Evolutionary conservation across 768 basidiomycete species (phyloP), one percentile per base, ranked within the genome.

Genomic region (Pholiota conissans): DNA sequence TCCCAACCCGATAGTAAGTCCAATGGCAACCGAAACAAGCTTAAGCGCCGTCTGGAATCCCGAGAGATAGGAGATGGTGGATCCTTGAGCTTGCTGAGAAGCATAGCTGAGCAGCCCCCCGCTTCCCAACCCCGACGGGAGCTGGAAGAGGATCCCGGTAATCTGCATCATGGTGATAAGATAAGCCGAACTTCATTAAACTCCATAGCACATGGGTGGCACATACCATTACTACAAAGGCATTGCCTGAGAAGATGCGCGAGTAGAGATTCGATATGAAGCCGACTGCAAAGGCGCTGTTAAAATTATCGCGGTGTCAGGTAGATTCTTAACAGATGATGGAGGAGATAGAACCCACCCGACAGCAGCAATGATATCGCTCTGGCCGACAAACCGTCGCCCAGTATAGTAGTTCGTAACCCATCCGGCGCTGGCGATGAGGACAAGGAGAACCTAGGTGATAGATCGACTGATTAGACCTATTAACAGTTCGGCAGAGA

Each of bases 141-240:
- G 79, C 72, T 94, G 93, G 74, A 93, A 90, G 14, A 93, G 77
- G 48, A 94, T 89, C 22, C 89, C 91, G 0, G 88, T 90, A 61
- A 90, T 86, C 75, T 78, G 20, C 28, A 29, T 24, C 18, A 9
- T 11, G 55, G 74, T 49, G 30, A 37, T 8, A 6, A 32, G 16
- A 10, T 14, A 16, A n/a, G 46, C 16, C 51, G 46, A 29, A 39
- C 30, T 26, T 13, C n/a, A 32, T 20, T 26, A 48, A 18, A 29
- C 24, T 16, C 28, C 47, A 53, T 32, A 18, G 3, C 45, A 22
- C 29, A 16, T 26, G 22, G 47, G 3, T 13, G 70, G n/a, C n/a
- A n/a, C 79, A 32, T 40, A 90, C 89, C 84, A 92, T 91, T 58
- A 93, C 84, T 20, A 91, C 89, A 66, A 93, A 93, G 1, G 89